Percentiles rank a stretch among this genome's conserved stretches.
Conservation (phyloP, 768 basidiomycete species). For the Lentinula lateritia region DNA sequence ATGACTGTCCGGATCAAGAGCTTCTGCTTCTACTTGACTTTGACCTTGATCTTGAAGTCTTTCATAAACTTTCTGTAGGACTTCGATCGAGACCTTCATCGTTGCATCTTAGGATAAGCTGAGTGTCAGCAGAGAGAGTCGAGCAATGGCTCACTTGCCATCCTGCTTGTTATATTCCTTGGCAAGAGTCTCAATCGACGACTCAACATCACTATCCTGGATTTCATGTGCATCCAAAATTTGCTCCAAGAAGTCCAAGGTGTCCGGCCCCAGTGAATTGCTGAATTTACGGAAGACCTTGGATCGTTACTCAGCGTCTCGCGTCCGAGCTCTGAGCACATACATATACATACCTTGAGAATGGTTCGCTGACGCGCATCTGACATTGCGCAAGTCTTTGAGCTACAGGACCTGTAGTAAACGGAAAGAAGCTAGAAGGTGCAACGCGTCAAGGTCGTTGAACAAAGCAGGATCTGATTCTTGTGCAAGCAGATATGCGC, state of each 20-base stretch:
- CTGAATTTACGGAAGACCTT: slow-evolving; percentile 87
- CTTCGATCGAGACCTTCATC: slow-evolving; percentile 73
- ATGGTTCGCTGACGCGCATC: slow-evolving; percentile 42
- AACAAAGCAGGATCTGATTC: not conserved
- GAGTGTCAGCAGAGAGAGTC: not conserved
- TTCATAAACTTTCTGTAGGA: slow-evolving; percentile 71
- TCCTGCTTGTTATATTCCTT: slow-evolving; percentile 89
- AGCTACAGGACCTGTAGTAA: slow-evolving; percentile 1
- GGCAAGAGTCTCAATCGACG: slow-evolving; percentile 73
- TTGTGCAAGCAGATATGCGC: not conserved
- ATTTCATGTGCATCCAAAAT: slow-evolving; percentile 72
- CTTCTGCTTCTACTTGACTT: slow-evolving; percentile 47
- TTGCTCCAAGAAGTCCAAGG: slow-evolving; percentile 63
- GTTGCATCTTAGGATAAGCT: slow-evolving; percentile 48
- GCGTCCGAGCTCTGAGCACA: not conserved
- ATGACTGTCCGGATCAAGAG: slow-evolving; percentile 76
- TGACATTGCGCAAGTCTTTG: slow-evolving; percentile 27
- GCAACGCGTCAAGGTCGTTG: slow-evolving; percentile 7
- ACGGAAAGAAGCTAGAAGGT: not conserved
- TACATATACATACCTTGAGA: slow-evolving; percentile 31
- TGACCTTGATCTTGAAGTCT: slow-evolving; percentile 63
- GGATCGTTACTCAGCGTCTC: not conserved
- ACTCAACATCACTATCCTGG: slow-evolving; percentile 60
- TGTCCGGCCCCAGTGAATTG: slow-evolving; percentile 80
- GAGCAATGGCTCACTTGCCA: slow-evolving; percentile 36